A percentile compares a stretch with the other conserved stretches of the same genome.
These are phyloP conservation scores for Myrica gale DNA, from an alignment of 306 rosid species.

Conservation along the genomic window DNA sequence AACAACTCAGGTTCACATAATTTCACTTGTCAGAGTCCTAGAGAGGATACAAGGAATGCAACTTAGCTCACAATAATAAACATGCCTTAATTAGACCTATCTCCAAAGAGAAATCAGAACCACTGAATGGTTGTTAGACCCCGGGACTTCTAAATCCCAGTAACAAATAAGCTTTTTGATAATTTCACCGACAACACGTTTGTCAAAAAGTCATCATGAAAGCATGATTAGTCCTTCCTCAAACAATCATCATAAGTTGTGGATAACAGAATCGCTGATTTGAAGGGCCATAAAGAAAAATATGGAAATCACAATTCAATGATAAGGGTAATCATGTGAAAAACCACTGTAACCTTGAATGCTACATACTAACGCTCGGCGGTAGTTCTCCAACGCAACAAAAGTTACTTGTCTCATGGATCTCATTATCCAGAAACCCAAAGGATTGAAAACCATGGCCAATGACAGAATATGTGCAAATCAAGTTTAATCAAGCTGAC, in stretches of 20 bases:
- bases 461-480: not conserved
- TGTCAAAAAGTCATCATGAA: not conserved
- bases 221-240: not conserved
- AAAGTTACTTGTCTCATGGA: constrained; percentile 3
- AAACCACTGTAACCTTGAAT: not conserved
- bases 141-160: not conserved
- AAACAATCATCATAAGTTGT: not conserved
- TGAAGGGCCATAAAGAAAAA: not conserved
- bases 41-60: not conserved
- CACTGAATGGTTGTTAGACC: not conserved
- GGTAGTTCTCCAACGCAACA: constrained; percentile 1
- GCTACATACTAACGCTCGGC: not conserved
- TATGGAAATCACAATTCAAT: not conserved
- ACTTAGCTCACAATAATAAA: not conserved
- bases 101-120: not conserved
- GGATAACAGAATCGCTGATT: not conserved
- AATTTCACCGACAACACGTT: not conserved
- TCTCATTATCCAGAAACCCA: not conserved
- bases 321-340: not conserved
- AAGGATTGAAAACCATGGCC: not conserved
- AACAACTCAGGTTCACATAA: not conserved
- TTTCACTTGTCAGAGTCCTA: not conserved
- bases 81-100: not conserved
- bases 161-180: not conserved
- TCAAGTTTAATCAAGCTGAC: constrained; percentile 8